These are phyloP conservation scores for Polytrichum formosum DNA, from an alignment of 225 moss, liverwort and hornwort genomes.

Conservation along the genomic window DNA sequence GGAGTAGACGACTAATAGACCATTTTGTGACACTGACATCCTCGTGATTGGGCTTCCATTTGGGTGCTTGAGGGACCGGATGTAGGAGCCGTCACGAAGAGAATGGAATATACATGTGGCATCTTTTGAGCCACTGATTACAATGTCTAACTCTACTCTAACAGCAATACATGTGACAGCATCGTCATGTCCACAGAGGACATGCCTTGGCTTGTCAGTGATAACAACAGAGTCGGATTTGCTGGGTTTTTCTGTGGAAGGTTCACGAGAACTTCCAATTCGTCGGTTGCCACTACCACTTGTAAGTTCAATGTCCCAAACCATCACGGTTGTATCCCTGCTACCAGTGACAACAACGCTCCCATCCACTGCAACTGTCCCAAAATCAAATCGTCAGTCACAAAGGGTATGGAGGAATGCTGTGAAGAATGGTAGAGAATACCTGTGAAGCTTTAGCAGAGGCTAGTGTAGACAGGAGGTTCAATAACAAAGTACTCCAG, in stretches of 20 bases:
- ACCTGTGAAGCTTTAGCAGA: no score
- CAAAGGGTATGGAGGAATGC: no score
- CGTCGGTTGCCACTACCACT: slow-evolving; percentile 13
- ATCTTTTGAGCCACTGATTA: slow-evolving; percentile 44
- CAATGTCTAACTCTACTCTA: slow-evolving; percentile 41
- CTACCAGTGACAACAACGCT: slow-evolving; percentile 46
- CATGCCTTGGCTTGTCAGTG: slow-evolving; percentile 38
- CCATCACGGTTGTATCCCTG: slow-evolving; percentile 48
- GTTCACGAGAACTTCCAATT: slow-evolving; percentile 6
- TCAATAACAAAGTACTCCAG: no score
- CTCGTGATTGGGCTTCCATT: slow-evolving; percentile 28
- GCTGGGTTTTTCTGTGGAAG: slow-evolving; percentile 18
- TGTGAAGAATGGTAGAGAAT: no score
- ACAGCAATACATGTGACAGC: slow-evolving; percentile 41
- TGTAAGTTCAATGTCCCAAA: slow-evolving; percentile 38
- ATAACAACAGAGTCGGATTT: slow-evolving; percentile 33
- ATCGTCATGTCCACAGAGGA: slow-evolving; percentile 45
- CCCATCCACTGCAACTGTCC: slow-evolving; percentile 39
- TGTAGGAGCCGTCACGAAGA: slow-evolving; percentile 28
- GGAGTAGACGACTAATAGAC: slow-evolving; percentile 31
- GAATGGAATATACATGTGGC: slow-evolving; percentile 41
- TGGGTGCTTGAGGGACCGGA: slow-evolving; percentile 41
- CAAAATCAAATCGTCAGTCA: neutral
- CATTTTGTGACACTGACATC: slow-evolving; percentile 34
- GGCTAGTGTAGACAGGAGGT: neutral